Evolutionary conservation across 2,329 filamentous ascomycete genomes (phyloP), one percentile per base, ranked within the genome.

Genomic region (Diaporthe sp.): DNA sequence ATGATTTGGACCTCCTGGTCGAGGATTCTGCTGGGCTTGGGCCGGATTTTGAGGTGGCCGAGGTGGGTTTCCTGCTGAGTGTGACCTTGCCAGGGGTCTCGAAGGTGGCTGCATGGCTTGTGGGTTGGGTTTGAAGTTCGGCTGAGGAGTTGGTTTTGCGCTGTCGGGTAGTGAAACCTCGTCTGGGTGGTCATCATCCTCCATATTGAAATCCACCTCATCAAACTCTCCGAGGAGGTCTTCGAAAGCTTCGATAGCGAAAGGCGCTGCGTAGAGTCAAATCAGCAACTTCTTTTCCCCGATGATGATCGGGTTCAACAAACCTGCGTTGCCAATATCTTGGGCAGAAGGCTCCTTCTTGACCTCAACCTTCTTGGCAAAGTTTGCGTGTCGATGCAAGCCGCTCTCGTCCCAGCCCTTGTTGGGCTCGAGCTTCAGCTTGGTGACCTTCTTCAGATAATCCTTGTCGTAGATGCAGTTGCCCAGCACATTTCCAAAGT

Each of bases 401-500:
- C 93, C 93, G n/a, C 90, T 89, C 77, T 94, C 92, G 79, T 96
- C 92, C 85, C 95, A 98, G n/a, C 28, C 62, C 83, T 90, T 95
- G 42, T 91, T 90, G 6, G 95, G 94, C 74, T 90, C 89, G 22
- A 92, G 91, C 87, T 98, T 98, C 81, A 99, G 88, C 85, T 95
- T 98, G 71, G 93, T 94, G n/a, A 98, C 94, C 83, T 95, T 96
- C 71, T 92, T 90, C 74, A 99, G 88, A 82, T 98, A 99, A 77
- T 96, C 93, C 84, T 98, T 98, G 86, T 99, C 97, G 85, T 99
- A 98, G 76, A 99, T 92, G 87, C 97, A 99, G 82, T 98, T 99
- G n/a, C 97, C 97, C 73, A 99, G 88, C 22, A 98, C 94, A 80
- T 98, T 98, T 76, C 97, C 97, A 84, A 99, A 99, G 78, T 92